phyloP scores from a whole-genome alignment of 345 rosid genomes.

The Moricandia arvensis region DNA sequence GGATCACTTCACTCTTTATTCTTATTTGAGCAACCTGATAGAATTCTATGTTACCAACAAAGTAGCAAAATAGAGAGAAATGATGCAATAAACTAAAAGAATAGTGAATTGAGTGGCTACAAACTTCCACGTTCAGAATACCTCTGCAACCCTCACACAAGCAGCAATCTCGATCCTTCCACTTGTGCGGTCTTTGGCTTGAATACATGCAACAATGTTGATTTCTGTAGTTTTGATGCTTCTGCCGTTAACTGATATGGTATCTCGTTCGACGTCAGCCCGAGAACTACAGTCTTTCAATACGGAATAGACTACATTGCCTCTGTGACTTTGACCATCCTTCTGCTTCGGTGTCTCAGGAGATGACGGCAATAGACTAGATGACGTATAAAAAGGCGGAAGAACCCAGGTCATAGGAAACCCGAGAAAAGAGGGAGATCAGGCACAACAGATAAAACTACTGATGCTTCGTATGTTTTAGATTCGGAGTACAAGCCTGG shows the following conservation, averaged over 20 bases:
- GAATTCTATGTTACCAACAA: conserved; percentile 20
- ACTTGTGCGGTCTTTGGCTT: conserved; percentile 74
- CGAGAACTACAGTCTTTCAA: conserved; percentile 54
- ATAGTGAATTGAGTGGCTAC: not conserved
- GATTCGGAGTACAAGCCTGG: conserved; percentile 61
- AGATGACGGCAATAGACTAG: conserved; percentile 63
- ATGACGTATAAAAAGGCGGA: conserved; percentile 78
- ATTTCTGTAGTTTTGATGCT: conserved; percentile 68
- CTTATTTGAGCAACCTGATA: conserved; percentile 87
- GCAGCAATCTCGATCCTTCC: conserved; percentile 86
- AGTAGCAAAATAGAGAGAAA: not conserved
- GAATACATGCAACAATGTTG: conserved; percentile 78
- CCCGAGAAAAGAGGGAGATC: conserved; percentile 86
- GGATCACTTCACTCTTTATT: conserved; percentile 48
- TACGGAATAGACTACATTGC: conserved; percentile 62
- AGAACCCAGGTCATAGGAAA: conserved; percentile 83
- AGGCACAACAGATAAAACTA: conserved; percentile 63
- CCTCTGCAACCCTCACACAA: conserved; percentile 92
- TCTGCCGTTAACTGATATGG: conserved; percentile 58
- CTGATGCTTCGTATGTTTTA: conserved; percentile 62
- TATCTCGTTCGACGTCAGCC: conserved; percentile 47
- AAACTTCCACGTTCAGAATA: conserved; percentile 28
- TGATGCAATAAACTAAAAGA: not conserved
- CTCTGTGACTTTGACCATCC: conserved; percentile 62
- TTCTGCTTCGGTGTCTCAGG: conserved; percentile 45